Evolutionary conservation across 371 early-diverging fungal species (phyloP).

Genomic region (Choanephora cucurbitarum): DNA sequence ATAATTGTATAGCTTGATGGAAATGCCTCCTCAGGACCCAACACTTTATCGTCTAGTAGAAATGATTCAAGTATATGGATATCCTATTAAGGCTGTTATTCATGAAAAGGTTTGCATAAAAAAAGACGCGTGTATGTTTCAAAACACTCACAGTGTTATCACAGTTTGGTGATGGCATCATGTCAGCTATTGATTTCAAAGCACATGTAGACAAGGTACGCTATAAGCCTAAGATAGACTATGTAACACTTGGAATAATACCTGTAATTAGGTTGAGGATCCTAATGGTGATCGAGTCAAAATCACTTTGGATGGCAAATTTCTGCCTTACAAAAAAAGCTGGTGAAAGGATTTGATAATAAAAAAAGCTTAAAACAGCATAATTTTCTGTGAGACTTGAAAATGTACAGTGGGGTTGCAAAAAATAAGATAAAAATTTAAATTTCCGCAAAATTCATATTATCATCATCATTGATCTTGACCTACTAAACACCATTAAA

Average conservation of each 20-base stretch:
- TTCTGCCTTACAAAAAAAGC: conserved; percentile 50
- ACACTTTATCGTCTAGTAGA: conserved; percentile 59
- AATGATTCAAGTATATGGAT: conserved; percentile 57
- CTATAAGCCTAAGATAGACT: not conserved
- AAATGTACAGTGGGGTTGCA: too few species aligned
- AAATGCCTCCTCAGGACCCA: conserved; percentile 56
- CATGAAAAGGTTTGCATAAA: conserved; percentile 52
- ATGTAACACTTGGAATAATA: not conserved
- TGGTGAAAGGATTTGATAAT: conserved; percentile 1
- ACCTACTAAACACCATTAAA: too few species aligned
- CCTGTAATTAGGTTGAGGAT: conserved; percentile 37
- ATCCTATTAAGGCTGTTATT: conserved; percentile 54
- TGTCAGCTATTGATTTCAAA: conserved; percentile 64
- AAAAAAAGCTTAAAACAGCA: not conserved
- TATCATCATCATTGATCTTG: too few species aligned
- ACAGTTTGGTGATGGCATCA: conserved; percentile 65
- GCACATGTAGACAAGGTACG: conserved; percentile 61
- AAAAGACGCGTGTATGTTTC: not conserved
- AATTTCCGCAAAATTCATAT: too few species aligned
- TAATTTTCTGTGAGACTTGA: too few species aligned
- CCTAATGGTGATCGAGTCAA: conserved; percentile 55
- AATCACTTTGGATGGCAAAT: conserved; percentile 57
- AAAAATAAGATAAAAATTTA: too few species aligned
- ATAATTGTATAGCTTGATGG: conserved; percentile 35
- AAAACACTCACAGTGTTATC: not conserved